Base-by-base conservation (phyloP, 768 basidiomycete genomes). In the Collybiopsis confluens region DNA sequence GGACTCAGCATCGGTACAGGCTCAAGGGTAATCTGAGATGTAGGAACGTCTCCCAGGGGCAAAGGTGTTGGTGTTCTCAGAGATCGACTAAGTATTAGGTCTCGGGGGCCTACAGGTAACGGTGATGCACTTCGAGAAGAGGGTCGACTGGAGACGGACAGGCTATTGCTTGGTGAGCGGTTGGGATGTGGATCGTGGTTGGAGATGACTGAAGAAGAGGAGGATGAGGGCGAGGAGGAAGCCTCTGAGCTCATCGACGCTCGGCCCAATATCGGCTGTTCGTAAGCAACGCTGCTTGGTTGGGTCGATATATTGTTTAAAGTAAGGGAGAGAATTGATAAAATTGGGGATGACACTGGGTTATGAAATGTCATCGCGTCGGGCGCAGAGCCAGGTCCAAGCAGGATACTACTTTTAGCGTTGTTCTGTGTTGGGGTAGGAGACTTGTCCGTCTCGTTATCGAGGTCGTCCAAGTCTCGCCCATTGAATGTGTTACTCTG, bases 261-360 rank as follows among this genome's bases (percentile, higher is more conserved):
- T 24, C 7, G 23, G 20, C 20, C 21, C 3, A 21, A 23, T 24
- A 6, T 13, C 13, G 30, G 5, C 6, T 5, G 30, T 33, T 13
- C 30, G 30, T 33, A 6, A 33, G 47, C 18, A 15, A 21, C n/a
- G n/a, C n/a, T 9, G 3, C 23, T 21, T 16, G 47, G n/a, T 3
- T 6, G 47, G n/a, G 8, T 24, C 11, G 35, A 48, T 9, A 48
- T 30, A 23, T 48, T 48, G n/a, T 48, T n/a, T 3, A 48, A 33
- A 38, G 47, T 30, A 15, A 48, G 35, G 21, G 47, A 48, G 35
- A 48, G 47, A 6, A 48, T 48, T 36, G 47, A 48, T 10, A 48
- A 23, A 38, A 18, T 16, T 24, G 47, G 47, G 11, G 47, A 48
- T 16, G 33, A 16, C 8, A 35, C 35, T 48, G 47, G 33, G 13